Evolutionary conservation across 345 rosid species (phyloP), one percentile per base, ranked within the genome.

Genomic region (Cardamine chenopodiifolia): DNA sequence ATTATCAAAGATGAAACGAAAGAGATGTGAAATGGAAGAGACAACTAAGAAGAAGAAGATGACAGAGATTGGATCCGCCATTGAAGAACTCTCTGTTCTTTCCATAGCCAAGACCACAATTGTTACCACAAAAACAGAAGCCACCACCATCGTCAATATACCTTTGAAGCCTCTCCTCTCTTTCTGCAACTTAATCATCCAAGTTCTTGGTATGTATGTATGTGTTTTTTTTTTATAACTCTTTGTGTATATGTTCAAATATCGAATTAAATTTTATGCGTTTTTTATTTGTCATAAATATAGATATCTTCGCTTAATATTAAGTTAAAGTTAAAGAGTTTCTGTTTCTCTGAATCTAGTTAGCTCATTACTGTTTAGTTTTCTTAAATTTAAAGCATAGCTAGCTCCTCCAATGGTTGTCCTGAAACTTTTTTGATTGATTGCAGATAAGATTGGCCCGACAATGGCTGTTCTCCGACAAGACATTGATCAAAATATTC

Each of bases 401-500:
- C 60, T 4, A 55, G 64, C 26, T 54, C 48, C 77, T 64, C 55
- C 64, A 53, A 73, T 64, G 77, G 77, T 7, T 44, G 59, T 56
- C n/a, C 40, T 74, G 13, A 56, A 35, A 66, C 40, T 44, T 67
- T 39, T 17, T 26, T 68, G 79, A 53, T 69, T n/a, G 48, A 66
- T 60, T 87, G 85, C 86, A 93, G 98, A 93, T 88, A 89, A 89
- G 88, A 86, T 93, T 79, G 98, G 98, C 28, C 98, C 98, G 68
- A 91, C 92, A 67, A 91, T 93, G 97, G 89, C 85, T 39, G 98
- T 93, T 67, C 83, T 93, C 62, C 86, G 98, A 82, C 93, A 88
- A 77, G 98, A 93, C 79, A 77, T 91, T 69, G 66, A 83, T 79
- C 91, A 88, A 75, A 93, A 93, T 75, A 73, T 93, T 74, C 87